Evolutionary conservation across 2,329 filamentous ascomycete genomes (phyloP).

Genomic region (Rhynchosporium agropyri): DNA sequence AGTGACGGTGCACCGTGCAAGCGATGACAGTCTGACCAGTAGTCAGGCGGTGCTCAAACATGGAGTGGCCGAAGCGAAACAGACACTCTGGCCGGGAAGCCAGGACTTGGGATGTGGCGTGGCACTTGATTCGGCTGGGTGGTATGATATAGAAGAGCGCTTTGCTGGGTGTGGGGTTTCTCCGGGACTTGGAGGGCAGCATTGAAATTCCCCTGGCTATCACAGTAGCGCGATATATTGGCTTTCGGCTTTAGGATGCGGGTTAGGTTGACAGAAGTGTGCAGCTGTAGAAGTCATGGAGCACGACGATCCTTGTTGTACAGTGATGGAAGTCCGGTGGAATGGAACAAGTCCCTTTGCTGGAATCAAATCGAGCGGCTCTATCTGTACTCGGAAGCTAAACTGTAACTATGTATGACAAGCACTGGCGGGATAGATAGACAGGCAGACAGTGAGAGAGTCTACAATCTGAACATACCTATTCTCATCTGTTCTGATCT

Average conservation of each 20-base stretch:
- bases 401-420: background rate
- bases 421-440: background rate
- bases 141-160: slow-evolving; percentile 10
- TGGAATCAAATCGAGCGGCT: background rate
- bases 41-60: slow-evolving; percentile 26
- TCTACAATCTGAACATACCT: background rate
- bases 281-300: slow-evolving; percentile 4
- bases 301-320: background rate
- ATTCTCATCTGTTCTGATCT: background rate
- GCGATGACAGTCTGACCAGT: slow-evolving; percentile 30
- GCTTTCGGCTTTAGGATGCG: slow-evolving; percentile 3
- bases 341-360: background rate
- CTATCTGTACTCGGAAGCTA: slow-evolving; percentile 7
- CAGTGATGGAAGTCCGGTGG: background rate
- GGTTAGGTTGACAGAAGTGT: slow-evolving; percentile 4
- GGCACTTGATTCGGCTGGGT: slow-evolving; percentile 17
- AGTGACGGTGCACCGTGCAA: slow-evolving; percentile 18
- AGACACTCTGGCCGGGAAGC: slow-evolving; percentile 16
- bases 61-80: slow-evolving; percentile 34
- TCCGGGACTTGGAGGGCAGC: slow-evolving; percentile 23
- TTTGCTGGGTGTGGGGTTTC: slow-evolving; percentile 18
- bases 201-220: slow-evolving; percentile 26
- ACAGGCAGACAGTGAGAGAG: background rate
- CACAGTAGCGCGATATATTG: background rate
- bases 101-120: slow-evolving; percentile 17